These are phyloP conservation scores for Hemileccinum rubropunctum DNA, from an alignment of 768 basidiomycete genomes.

Conservation along the genomic window DNA sequence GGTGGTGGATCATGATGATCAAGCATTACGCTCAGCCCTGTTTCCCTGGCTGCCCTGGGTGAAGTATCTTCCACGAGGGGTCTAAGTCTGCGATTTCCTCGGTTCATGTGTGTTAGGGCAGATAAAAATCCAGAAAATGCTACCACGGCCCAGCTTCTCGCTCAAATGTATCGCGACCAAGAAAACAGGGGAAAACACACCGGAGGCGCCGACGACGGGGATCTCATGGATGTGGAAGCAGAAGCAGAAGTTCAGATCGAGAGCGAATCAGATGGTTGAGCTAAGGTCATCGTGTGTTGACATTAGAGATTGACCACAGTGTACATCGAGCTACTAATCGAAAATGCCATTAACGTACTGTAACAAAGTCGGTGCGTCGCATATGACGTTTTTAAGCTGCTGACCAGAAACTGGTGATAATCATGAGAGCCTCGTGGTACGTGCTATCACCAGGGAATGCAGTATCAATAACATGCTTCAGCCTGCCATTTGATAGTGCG, in stretches of 20 bases:
- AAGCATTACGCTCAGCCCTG: constrained; percentile 81
- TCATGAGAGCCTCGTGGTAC: constrained; percentile 26
- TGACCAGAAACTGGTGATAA: constrained; percentile 18
- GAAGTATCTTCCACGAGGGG: constrained; percentile 58
- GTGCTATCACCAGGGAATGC: constrained; percentile 25
- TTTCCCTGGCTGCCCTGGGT: constrained; percentile 76
- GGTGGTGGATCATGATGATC: neutral
- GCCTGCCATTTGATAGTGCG: constrained; percentile 22
- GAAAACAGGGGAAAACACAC: constrained; percentile 36
- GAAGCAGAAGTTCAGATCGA: constrained; percentile 28
- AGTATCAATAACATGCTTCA: constrained; percentile 25
- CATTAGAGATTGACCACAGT: neutral
- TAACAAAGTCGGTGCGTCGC: neutral
- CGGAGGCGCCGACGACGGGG: constrained; percentile 53
- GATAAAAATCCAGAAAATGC: constrained; percentile 76
- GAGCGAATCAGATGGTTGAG: constrained; percentile 27
- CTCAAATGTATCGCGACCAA: constrained; percentile 65
- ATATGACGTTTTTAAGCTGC: neutral
- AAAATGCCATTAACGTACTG: neutral
- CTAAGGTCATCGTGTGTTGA: neutral
- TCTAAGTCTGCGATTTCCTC: constrained; percentile 82
- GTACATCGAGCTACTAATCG: neutral
- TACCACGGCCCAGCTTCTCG: constrained; percentile 68
- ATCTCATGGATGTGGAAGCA: constrained; percentile 54
- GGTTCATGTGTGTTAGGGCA: constrained; percentile 70